A percentile compares a stretch with the other conserved stretches of the same genome.
These are phyloP conservation scores for Teunomyces cretensis DNA, from an alignment of 805 yeast genomes.

Conservation along the genomic window DNA sequence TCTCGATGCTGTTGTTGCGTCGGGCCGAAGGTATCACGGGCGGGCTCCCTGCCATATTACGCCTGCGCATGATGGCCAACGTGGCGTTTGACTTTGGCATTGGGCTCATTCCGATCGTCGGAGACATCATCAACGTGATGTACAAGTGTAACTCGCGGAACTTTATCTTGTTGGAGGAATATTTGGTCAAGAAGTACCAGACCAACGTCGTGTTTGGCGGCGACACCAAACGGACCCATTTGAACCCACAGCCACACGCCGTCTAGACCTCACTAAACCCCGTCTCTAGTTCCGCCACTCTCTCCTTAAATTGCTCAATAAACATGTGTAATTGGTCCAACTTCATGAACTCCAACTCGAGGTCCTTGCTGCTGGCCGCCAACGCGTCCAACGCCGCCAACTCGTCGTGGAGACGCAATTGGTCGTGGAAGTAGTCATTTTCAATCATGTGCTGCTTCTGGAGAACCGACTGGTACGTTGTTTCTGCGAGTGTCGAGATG, in stretches of 20 bases:
- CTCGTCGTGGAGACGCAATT: slow-evolving; percentile 36
- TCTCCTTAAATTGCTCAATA: slow-evolving; percentile 20
- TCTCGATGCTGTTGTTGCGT: slow-evolving; percentile 30
- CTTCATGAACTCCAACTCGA: slow-evolving; percentile 54
- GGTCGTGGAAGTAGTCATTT: slow-evolving; percentile 18
- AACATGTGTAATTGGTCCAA: slow-evolving; percentile 48
- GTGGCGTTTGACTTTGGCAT: slow-evolving; percentile 39
- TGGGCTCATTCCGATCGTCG: slow-evolving; percentile 31
- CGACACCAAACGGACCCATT: too few species aligned
- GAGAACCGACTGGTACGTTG: slow-evolving; percentile 29
- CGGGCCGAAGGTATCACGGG: slow-evolving; percentile 37
- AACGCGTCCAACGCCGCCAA: slow-evolving; percentile 39
- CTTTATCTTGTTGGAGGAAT: slow-evolving; percentile 30
- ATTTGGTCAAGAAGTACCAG: slow-evolving; percentile 33
- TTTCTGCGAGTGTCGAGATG: slow-evolving; percentile 46
- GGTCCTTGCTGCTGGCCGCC: slow-evolving; percentile 45
- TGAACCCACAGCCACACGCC: not conserved
- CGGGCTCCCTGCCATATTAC: slow-evolving; percentile 32
- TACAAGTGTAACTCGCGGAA: slow-evolving; percentile 27
- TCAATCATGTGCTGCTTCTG: slow-evolving; percentile 31
- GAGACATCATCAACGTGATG: slow-evolving; percentile 20
- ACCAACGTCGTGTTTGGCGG: too few species aligned
- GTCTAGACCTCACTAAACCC: slow-evolving; percentile 6
- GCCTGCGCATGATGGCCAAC: slow-evolving; percentile 38
- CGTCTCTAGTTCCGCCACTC: slow-evolving; percentile 17